phyloP scores from a whole-genome alignment of 208 protist species.

The Vickermania ingenoplastis region DNA sequence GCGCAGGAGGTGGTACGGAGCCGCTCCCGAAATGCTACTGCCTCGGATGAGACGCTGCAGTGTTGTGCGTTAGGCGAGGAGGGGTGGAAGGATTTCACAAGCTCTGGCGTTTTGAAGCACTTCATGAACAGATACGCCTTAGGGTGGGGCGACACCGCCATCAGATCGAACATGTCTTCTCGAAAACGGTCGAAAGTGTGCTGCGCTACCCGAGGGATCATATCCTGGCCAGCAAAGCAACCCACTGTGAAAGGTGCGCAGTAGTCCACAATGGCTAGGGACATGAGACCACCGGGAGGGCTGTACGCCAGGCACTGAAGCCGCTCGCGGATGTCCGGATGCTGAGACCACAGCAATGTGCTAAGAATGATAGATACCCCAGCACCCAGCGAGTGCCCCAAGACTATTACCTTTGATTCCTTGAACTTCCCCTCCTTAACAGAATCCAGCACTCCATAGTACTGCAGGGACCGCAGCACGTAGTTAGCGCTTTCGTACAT shows the following conservation, averaged over 20 bases:
- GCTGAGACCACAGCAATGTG: slow-evolving; percentile 42
- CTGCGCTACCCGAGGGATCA: slow-evolving; percentile 61
- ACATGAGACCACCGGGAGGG: slow-evolving; percentile 67
- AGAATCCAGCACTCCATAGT: slow-evolving; percentile 46
- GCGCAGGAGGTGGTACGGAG: slow-evolving; percentile 18
- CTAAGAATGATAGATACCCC: slow-evolving; percentile 67
- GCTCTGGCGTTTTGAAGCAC: slow-evolving; percentile 15
- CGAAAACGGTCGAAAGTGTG: slow-evolving; percentile 76
- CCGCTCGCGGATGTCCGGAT: slow-evolving; percentile 32
- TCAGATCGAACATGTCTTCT: slow-evolving; percentile 61
- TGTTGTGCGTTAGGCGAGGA: background rate
- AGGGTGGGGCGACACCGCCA: slow-evolving; percentile 36
- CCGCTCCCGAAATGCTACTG: slow-evolving; percentile 20
- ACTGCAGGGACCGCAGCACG: slow-evolving; percentile 37
- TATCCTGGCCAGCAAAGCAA: slow-evolving; percentile 67
- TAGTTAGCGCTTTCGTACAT: slow-evolving; percentile 58
- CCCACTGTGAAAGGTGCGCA: slow-evolving; percentile 48
- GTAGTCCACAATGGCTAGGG: slow-evolving; percentile 54
- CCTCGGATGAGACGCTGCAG: slow-evolving; percentile 10
- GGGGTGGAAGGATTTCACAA: slow-evolving; percentile 18
- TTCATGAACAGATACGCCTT: slow-evolving; percentile 68
- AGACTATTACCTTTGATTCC: slow-evolving; percentile 35
- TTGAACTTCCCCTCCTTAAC: slow-evolving; percentile 31
- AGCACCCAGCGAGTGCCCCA: slow-evolving; percentile 84
- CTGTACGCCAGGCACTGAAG: slow-evolving; percentile 71